Base-by-base conservation (phyloP, 805 yeast species). In the Lachancea mirantina region DNA sequence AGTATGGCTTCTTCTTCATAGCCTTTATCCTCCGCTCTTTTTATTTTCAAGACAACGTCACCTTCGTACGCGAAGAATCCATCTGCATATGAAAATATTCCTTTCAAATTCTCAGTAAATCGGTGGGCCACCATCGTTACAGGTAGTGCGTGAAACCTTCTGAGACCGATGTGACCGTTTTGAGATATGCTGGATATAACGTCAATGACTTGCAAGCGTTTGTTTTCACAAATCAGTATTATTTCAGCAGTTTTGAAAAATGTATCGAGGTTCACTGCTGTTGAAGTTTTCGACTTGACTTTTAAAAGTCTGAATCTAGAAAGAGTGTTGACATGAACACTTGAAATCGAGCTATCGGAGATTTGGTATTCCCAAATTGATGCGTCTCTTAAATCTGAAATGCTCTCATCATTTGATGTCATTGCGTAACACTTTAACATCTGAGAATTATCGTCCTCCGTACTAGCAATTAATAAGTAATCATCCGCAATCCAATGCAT, bases 401-500 rank as follows among this genome's bases (percentile, higher is more conserved):
- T 23, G 9, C 33, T 37, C 4, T 39, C 11, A 16, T 33, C 46
- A 28, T 46, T 47, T 17, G 47, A 23, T 6, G 54, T 54, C 9
- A 56, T 34, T 26, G 45, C 47, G 10, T 43, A 44, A 38, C 61
- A 56, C 15, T 42, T 42, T 6, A 56, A 11, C 5, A 27, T 20
- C 11, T 35, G 35, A 5, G 39, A 19, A 19, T 40, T 43, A 31
- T 49, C 52, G 5, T 50, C 51, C 15, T 42, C 44, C 27, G 36
- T 40, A 13, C 43, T 35, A 19, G 47, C 49, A 24, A 56, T 47
- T 1, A 58, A 27, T 28, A 57, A 30, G 39, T 55, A 56, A 5
- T 52, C 47, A 16, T 34, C 40, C 4, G 55, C 58, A 14, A 58
- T 17, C 63, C 63, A 58, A n/a, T 47, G 42, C 47, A 52, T 40